Base-by-base conservation (phyloP, 2,329 filamentous ascomycete species). In the Claviceps citrina region DNA sequence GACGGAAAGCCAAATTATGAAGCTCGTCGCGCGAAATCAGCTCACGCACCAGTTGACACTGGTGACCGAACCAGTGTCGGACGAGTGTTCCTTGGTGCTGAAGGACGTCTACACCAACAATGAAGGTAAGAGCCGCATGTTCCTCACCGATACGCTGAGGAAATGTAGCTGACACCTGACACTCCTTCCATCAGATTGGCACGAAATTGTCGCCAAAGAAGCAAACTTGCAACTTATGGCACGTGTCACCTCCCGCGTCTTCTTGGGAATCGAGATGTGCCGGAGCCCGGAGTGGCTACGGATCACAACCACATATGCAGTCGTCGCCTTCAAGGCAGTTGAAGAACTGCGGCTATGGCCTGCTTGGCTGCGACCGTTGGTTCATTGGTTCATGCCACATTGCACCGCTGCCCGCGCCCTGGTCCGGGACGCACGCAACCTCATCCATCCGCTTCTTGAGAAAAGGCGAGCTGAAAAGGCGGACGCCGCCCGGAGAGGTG, bases 231-330 rank as follows among this genome's bases (percentile, higher is more conserved):
- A 36, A 5, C 20, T 68, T 7, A 59, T 74, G 8, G 64, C 67
- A 13, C 64, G 67, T 7, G 46, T 72, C 9, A 69, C 68, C 0
- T 65, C 68, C 1, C 57, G 66, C 5, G 60, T 70, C 3, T 71
- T 71, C 43, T 51, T 71, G 2, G 68, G 68, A 3, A 46, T 52
- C 4, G 52, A 57, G 4, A 47, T 69, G 10, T 67, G 64, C 49
- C 63, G 64, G 5, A 59, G 71, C 46, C 49, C 61, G 24, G 52
- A 59, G 27, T 73, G 68, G 68, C 57, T 70, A 15, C 50, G 61
- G 1, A 60, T 68, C 39, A 51, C 62, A 32, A 54, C 64, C 51
- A 51, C 56, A 20, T 68, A 66, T 46, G 62, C 63, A 7, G 42
- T 60, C n/a, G 54, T 64, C 43, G 50, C 52, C 31, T 57, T 68